phyloP scores from a whole-genome alignment of 2,329 filamentous ascomycete species.

The Aquanectria penicillioides region DNA sequence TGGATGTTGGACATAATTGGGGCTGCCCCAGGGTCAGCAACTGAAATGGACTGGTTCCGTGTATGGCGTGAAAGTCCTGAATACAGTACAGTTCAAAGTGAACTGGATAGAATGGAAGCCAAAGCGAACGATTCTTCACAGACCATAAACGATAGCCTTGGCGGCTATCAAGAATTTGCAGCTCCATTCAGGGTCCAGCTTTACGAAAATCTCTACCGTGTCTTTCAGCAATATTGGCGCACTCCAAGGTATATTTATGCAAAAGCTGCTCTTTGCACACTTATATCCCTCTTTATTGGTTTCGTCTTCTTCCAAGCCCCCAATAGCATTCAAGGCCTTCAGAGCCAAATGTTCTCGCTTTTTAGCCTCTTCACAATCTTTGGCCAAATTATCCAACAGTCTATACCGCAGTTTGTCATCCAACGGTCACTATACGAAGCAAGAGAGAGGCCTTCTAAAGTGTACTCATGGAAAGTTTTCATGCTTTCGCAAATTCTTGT shows the following conservation, averaged over 20 bases:
- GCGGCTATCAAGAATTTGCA: conserved; percentile 78
- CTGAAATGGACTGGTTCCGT: conserved; percentile 72
- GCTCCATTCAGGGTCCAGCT: conserved; percentile 77
- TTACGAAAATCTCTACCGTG: conserved; percentile 72
- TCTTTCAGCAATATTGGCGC: conserved; percentile 93
- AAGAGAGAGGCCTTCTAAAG: conserved; percentile 83
- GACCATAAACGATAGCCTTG: conserved; percentile 52
- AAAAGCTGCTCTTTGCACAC: conserved; percentile 74
- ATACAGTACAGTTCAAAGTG: conserved; percentile 62
- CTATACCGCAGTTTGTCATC: conserved; percentile 86
- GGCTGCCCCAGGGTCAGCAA: conserved; percentile 70
- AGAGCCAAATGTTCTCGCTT: conserved; percentile 87
- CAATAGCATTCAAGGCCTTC: conserved; percentile 78
- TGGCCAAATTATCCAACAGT: conserved; percentile 79
- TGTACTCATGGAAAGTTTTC: conserved; percentile 87
- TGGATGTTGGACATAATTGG: conserved; percentile 76
- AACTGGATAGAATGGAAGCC: conserved; percentile 65
- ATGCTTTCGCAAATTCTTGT: conserved; percentile 85
- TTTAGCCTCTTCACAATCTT: conserved; percentile 88
- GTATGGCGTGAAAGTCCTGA: conserved; percentile 69
- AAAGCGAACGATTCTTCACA: conserved; percentile 39
- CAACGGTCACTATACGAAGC: conserved; percentile 86
- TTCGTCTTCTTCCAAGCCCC: conserved; percentile 81
- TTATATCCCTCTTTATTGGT: conserved; percentile 80
- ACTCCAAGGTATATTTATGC: conserved; percentile 90